These are phyloP conservation scores for Pythium coloratum DNA, from an alignment of 352 stramenopile genomes.

Conservation along the genomic window DNA sequence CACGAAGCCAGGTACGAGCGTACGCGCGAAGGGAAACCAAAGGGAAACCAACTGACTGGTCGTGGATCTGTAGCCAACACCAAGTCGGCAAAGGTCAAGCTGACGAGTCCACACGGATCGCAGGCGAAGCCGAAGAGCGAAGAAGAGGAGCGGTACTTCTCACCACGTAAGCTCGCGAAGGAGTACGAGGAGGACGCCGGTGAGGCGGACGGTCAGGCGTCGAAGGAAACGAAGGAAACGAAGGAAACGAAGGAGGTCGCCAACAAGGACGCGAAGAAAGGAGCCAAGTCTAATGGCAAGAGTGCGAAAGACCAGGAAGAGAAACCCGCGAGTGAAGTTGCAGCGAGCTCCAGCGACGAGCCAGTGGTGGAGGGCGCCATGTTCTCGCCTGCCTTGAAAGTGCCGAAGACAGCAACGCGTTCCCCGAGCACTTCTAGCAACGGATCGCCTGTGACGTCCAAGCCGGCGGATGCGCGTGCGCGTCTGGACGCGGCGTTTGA, in stretches of 20 bases:
- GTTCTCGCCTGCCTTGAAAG: constrained; percentile 77
- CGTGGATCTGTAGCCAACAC: constrained; percentile 34
- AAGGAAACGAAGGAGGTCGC: constrained; percentile 3
- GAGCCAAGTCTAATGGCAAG: neutral
- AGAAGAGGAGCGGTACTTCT: constrained; percentile 53
- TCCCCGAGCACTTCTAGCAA: constrained; percentile 22
- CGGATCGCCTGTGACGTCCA: neutral
- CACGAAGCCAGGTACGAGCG: constrained; percentile 40
- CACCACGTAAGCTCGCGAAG: constrained; percentile 58
- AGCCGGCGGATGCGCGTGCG: constrained; percentile 21
- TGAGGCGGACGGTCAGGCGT: neutral
- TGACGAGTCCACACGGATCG: constrained; percentile 22
- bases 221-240: constrained; percentile 2
- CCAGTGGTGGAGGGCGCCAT: constrained; percentile 50
- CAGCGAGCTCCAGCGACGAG: constrained; percentile 3
- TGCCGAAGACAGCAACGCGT: constrained; percentile 27
- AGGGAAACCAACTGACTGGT: constrained; percentile 7
- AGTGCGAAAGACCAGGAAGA: constrained; percentile 20
- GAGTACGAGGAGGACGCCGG: constrained; percentile 46
- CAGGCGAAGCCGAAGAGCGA: constrained; percentile 27
- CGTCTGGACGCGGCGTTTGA: constrained; percentile 37
- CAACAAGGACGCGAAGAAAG: neutral
- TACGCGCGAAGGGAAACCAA: neutral
- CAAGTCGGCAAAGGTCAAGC: constrained; percentile 51
- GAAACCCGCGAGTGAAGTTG: neutral